Conservation (phyloP, 148 eudicot species). For the Pharnaceum exiguum region DNA sequence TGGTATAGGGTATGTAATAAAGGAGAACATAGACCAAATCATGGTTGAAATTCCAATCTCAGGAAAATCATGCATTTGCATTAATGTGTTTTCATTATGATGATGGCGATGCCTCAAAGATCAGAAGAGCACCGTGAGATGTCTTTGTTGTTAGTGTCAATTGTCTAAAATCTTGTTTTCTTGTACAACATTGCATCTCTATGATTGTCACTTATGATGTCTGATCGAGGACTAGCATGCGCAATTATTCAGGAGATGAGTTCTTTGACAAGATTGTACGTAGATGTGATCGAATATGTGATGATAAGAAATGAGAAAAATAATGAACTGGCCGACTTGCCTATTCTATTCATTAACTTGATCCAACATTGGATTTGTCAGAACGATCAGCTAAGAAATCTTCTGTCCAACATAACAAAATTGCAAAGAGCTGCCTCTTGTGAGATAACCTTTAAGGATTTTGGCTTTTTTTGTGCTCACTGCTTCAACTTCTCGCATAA, state of each 20-base stretch:
- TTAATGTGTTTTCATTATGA: neutral
- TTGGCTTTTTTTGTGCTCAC: too few species aligned
- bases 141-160: conserved; percentile 5
- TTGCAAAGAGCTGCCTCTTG: too few species aligned
- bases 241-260: conserved; percentile 8
- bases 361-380: neutral
- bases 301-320: too few species aligned
- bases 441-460: too few species aligned
- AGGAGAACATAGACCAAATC: conserved; percentile 6
- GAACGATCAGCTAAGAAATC: too few species aligned
- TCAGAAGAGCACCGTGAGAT: conserved; percentile 6
- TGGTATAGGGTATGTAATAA: neutral
- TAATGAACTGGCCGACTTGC: too few species aligned
- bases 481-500: too few species aligned
- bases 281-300: too few species aligned
- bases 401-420: neutral
- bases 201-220: conserved; percentile 3
- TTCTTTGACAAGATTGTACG: too few species aligned
- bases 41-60: neutral
- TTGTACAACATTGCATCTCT: neutral
- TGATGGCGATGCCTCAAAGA: conserved; percentile 15
- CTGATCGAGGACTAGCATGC: conserved; percentile 9
- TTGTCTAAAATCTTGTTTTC: neutral
- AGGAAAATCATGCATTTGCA: conserved; percentile 6
- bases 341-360: neutral